Conservation (phyloP, 805 yeast genomes). For the Saccharomycopsis vini region DNA sequence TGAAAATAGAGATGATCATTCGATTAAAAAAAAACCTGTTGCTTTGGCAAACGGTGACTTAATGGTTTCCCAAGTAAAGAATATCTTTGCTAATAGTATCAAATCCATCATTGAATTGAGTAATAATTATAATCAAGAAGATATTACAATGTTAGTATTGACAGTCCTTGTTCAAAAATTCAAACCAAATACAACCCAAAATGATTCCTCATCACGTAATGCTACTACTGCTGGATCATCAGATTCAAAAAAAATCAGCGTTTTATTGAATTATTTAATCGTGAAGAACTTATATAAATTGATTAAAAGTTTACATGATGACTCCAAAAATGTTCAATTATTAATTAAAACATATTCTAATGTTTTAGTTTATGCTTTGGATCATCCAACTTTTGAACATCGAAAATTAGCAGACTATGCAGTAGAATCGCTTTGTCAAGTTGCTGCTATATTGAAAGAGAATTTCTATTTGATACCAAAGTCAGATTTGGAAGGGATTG, state of each 20-base stretch:
- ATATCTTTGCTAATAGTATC: conserved; percentile 55
- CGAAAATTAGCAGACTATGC: no score
- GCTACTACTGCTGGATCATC: conserved; percentile 32
- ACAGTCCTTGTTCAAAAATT: conserved; percentile 74
- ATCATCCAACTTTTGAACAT: no score
- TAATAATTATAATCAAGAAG: conserved; percentile 54
- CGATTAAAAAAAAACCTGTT: neutral
- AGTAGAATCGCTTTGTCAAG: conserved; percentile 32
- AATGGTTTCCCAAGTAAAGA: conserved; percentile 7
- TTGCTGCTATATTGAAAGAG: conserved; percentile 27
- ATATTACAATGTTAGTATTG: conserved; percentile 68
- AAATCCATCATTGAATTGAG: conserved; percentile 61
- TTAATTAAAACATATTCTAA: conserved; percentile 49
- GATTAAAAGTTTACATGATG: conserved; percentile 5
- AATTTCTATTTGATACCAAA: conserved; percentile 15
- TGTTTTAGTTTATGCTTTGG: conserved; percentile 37
- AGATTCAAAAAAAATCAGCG: conserved; percentile 59
- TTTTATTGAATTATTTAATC: conserved; percentile 35
- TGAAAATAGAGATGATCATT: neutral
- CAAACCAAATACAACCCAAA: neutral
- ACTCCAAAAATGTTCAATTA: conserved; percentile 24
- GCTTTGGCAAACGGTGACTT: neutral
- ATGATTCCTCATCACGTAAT: neutral
- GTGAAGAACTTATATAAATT: conserved; percentile 12
- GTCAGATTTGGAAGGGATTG: neutral